Conservation (phyloP, 768 basidiomycete genomes). For the Suillus ampliporus region DNA sequence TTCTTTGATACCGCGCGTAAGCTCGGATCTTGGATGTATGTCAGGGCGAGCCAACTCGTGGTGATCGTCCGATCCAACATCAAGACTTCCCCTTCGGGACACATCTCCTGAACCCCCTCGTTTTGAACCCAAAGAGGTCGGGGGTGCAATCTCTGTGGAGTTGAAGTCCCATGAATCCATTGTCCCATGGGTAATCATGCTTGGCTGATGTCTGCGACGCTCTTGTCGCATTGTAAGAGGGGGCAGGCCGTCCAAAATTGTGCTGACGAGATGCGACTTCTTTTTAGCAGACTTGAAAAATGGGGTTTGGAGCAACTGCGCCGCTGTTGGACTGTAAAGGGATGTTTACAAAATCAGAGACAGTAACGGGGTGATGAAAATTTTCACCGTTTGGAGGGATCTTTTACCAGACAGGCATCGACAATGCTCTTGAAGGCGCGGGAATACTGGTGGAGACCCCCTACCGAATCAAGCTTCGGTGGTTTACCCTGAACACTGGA, state of each 20-base stretch:
- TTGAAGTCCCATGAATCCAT: slow-evolving; percentile 86
- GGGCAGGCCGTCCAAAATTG: slow-evolving; percentile 76
- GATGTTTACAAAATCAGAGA: slow-evolving; percentile 4
- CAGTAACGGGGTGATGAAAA: neutral
- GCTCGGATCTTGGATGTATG: slow-evolving; percentile 7
- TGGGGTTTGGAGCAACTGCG: slow-evolving; percentile 72
- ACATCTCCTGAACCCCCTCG: slow-evolving; percentile 14
- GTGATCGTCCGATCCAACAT: slow-evolving; percentile 13
- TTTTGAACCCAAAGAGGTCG: slow-evolving; percentile 4
- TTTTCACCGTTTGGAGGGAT: slow-evolving; percentile 73
- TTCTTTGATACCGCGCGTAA: slow-evolving; percentile 7
- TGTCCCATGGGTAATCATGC: slow-evolving; percentile 49
- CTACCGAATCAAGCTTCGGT: slow-evolving; percentile 76
- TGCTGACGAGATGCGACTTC: slow-evolving; percentile 75
- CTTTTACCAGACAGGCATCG: slow-evolving; percentile 82
- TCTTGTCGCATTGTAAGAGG: slow-evolving; percentile 78
- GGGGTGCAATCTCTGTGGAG: slow-evolving; percentile 40
- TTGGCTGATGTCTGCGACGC: slow-evolving; percentile 51
- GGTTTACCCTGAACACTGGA: slow-evolving; percentile 75
- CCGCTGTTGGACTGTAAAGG: slow-evolving; percentile 69
- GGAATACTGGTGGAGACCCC: slow-evolving; percentile 76
- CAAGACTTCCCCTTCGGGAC: slow-evolving; percentile 11
- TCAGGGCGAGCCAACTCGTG: slow-evolving; percentile 6
- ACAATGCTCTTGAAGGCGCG: slow-evolving; percentile 84
- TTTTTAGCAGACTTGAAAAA: slow-evolving; percentile 86